These are phyloP conservation scores for Neofusicoccum laricinum DNA, from an alignment of 2,329 filamentous ascomycete genomes.

Conservation along the genomic window DNA sequence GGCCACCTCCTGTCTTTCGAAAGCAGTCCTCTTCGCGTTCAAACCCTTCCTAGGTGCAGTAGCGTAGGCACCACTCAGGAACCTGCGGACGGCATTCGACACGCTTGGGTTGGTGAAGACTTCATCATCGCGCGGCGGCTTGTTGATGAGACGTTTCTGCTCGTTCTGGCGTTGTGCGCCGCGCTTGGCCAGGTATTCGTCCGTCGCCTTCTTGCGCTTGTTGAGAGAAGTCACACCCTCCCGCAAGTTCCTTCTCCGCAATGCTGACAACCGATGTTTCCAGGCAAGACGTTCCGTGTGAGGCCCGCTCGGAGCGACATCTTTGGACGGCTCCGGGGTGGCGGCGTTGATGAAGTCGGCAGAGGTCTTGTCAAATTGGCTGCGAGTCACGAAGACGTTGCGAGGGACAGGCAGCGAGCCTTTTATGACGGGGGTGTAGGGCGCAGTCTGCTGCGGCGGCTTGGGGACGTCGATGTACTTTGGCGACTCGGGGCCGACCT, in stretches of 20 bases:
- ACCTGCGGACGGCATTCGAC: slow-evolving; percentile 24
- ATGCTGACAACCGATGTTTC: slow-evolving; percentile 70
- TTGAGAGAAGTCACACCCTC: slow-evolving; percentile 70
- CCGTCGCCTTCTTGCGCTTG: slow-evolving; percentile 33
- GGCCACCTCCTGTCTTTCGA: slow-evolving; percentile 43
- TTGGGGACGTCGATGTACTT: slow-evolving; percentile 79
- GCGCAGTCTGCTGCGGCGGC: slow-evolving; percentile 66
- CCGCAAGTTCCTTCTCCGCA: slow-evolving; percentile 68
- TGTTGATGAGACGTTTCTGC: slow-evolving; percentile 52
- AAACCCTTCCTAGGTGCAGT: neutral
- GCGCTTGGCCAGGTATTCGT: slow-evolving; percentile 23
- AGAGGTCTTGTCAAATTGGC: slow-evolving; percentile 52
- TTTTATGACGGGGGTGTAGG: slow-evolving; percentile 55
- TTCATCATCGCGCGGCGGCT: slow-evolving; percentile 73
- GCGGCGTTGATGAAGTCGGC: slow-evolving; percentile 60
- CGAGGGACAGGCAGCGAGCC: slow-evolving; percentile 82
- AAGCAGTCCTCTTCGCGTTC: slow-evolving; percentile 18
- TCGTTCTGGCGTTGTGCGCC: slow-evolving; percentile 40
- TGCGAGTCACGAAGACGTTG: slow-evolving; percentile 62
- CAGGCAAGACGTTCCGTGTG: slow-evolving; percentile 56
- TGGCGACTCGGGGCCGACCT: slow-evolving; percentile 69
- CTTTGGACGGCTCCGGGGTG: slow-evolving; percentile 53
- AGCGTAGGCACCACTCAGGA: slow-evolving; percentile 28
- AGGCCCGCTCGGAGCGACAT: slow-evolving; percentile 30
- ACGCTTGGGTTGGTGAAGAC: slow-evolving; percentile 69